Conservation (phyloP, 495 filamentous ascomycete species). For the Penicillium diatomitis region DNA sequence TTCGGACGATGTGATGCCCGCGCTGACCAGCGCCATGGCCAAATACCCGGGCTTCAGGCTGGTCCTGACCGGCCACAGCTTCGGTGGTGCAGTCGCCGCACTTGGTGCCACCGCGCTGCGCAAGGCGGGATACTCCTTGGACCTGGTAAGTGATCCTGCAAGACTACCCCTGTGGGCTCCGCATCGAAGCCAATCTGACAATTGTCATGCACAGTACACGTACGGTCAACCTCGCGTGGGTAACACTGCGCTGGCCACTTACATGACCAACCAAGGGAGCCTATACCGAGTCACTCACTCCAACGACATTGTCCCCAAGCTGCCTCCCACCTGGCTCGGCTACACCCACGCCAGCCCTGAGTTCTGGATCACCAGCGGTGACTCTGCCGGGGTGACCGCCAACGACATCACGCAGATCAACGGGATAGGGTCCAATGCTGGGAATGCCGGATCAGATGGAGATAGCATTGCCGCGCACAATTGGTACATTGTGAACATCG, state of each 20-base stretch:
- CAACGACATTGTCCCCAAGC: constrained; percentile 56
- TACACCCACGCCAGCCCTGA: constrained; percentile 60
- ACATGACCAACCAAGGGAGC: constrained; percentile 40
- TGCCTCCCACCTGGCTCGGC: constrained; percentile 47
- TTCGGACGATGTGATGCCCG: constrained; percentile 27
- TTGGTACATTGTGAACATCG: constrained; percentile 18
- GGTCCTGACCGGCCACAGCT: constrained; percentile 56
- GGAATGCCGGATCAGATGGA: constrained; percentile 30
- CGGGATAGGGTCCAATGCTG: constrained; percentile 21
- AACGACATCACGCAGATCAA: constrained; percentile 31
- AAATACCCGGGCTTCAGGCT: constrained; percentile 44
- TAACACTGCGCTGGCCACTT: constrained; percentile 44
- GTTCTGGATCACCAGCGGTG: constrained; percentile 48
- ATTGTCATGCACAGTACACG: constrained; percentile 39
- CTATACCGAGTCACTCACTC: constrained; percentile 59
- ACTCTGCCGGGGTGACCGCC: constrained; percentile 29
- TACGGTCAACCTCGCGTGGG: constrained; percentile 64
- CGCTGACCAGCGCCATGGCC: constrained; percentile 21
- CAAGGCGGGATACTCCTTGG: constrained; percentile 31
- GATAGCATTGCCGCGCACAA: constrained; percentile 10
- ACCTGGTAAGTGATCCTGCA: constrained; percentile 19
- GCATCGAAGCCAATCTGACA: too few relatives aligned
- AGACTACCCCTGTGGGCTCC: too few relatives aligned
- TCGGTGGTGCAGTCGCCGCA: constrained; percentile 57
- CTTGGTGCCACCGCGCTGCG: constrained; percentile 52